These are phyloP conservation scores for Fusarium fracticaudum DNA, from an alignment of 2,329 filamentous ascomycete genomes.

Conservation along the genomic window DNA sequence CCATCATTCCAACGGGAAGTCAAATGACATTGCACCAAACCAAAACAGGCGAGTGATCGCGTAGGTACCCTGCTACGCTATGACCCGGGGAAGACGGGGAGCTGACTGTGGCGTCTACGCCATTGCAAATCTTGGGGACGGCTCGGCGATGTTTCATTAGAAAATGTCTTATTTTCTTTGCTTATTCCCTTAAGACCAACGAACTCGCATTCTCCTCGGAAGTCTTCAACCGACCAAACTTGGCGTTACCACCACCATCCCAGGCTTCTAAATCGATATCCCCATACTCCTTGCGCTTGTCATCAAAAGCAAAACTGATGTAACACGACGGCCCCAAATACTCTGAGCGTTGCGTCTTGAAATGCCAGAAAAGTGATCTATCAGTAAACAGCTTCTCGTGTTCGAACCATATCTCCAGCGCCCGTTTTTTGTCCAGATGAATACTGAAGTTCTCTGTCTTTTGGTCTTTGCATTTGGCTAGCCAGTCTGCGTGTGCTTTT, in stretches of 20 bases:
- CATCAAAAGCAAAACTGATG: not conserved
- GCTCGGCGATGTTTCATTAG: not conserved
- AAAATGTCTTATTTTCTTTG: not conserved
- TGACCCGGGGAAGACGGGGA: not conserved
- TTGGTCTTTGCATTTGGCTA: not conserved
- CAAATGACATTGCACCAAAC: not conserved
- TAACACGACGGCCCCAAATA: not conserved
- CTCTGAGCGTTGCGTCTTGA: not conserved
- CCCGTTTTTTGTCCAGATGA: conserved; percentile 7
- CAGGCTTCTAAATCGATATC: not conserved
- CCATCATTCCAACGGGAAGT: not conserved
- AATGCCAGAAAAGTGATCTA: conserved; percentile 5
- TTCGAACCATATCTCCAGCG: conserved; percentile 10
- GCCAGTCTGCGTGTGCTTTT: not conserved
- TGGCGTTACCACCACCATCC: not conserved
- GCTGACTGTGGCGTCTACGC: not conserved
- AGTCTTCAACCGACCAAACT: not conserved
- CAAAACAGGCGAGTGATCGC: not conserved
- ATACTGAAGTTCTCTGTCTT: conserved; percentile 1
- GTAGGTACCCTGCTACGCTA: not conserved
- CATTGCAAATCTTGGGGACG: not conserved
- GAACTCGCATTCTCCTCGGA: not conserved
- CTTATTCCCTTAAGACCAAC: not conserved
- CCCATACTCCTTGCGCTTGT: not conserved
- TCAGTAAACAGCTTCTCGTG: not conserved